Evolutionary conservation across 169 alveolate genomes (phyloP), one percentile per base, ranked within the genome.

Genomic region (Plasmodium malariae): DNA sequence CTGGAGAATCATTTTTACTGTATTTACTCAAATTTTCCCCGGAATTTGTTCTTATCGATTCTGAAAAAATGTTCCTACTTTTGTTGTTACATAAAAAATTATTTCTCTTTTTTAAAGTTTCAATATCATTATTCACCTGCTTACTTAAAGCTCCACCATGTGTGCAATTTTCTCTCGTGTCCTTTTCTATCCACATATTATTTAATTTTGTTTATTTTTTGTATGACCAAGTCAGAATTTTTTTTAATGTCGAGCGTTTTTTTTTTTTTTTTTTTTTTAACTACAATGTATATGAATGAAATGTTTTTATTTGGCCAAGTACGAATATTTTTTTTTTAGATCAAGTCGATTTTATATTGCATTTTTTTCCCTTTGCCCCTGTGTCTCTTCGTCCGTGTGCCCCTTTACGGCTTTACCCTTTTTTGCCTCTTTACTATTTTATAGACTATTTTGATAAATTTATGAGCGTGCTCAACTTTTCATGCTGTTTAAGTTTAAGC

Each of bases 131-230:
- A 57, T 48, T 63, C 26, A 78, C 89, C 48, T 78, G 89, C 37
- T 78, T 67, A 21, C 76, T 78, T 26, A 78, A 69, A 1, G 78
- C 74, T 11, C 89, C 89, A n/a, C 89, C 89, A 4, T 51, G 57
- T 63, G 67, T 55, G 30, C 37, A 37, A 45, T 54, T 78, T 34
- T 30, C 87, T 36, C 55, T 54, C 2, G 30, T 63, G 30, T 78
- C 89, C 48, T 78, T 78, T 63, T 78, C 89, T 7, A 78, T 78
- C 89, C 89, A 78, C 89, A 78, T 78, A 1, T 12, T 76, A 2
- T 21, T 19, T 60, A n/a, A n/a, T 24, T 11, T 37, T 78, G 12
- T 12, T 40, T 76, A 14, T 43, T 70, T 70, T 70, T 49, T 26
- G n/a, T 5, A 68, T 32, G 54, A 34, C 37, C 2, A 19, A 1